Evolutionary conservation across 2,329 filamentous ascomycete species (phyloP), one percentile per base, ranked within the genome.

Genomic region (Coniochaeta ligniaria): DNA sequence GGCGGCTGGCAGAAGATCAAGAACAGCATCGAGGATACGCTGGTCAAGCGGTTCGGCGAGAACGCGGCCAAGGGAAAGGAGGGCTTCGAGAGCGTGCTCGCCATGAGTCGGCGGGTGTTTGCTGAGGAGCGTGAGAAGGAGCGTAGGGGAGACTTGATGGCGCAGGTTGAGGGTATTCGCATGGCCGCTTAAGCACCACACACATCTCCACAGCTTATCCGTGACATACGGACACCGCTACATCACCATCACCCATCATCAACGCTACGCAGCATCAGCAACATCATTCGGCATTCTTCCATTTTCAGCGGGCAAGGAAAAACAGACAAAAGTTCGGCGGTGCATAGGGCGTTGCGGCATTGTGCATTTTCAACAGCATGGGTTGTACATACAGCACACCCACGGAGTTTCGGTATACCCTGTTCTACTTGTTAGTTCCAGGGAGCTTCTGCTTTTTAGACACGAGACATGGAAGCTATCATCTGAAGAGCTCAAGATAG

Each of bases 1-100:
- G 94, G 95, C 66, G 95, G 95, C 63, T 99, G 95, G 93, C 91
- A 97, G 77, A 92, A 92, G 72, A 92, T 98, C 73, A 95, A 92
- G 81, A 96, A 95, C 77, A 91, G 88, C 73, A 96, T 99, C 68
- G 95, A 99, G 79, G 92, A 98, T 68, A 87, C 91, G 59, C 90
- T 92, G 47, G 89, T 98, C 52, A 90, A 89, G 65, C 82, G 92
- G 60, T 99, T 99, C 79, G 84, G 86, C 67, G 92, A 99, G 75
- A 99, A 99, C 71, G 94, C 95, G 26, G 81, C 82, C 67, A 93
- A 91, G 76, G 95, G 95, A 65, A 87, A 90, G 65, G 93, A 98
- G 75, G 95, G 95, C 1, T 99, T 99, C 72, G 95, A 99, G 79
- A 86, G 89, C 64, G 95, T 99, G 9, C 82, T 99, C 35, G 91